Base-by-base conservation (phyloP, 1,139 yeast species). In the Magnusiomyces tetraspermus region DNA sequence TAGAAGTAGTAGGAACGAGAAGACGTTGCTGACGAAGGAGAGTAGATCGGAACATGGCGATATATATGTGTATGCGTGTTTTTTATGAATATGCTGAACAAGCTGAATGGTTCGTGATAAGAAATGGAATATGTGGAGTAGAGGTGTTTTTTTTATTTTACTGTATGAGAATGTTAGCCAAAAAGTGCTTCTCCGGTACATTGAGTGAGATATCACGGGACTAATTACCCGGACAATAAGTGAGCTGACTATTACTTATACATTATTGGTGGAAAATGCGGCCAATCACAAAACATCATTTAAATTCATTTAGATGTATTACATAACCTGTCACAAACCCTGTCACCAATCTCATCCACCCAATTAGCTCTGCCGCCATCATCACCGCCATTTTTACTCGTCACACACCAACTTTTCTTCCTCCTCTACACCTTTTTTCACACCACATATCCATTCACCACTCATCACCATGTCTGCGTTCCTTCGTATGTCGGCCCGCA, bases 1-100 rank as follows among this genome's bases (percentile, higher is more conserved):
- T 74, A n/a, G n/a, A n/a, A 21, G 72, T 71, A 60, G 68, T 71
- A 48, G 71, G 71, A 48, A 67, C 64, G 57, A 61, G 23, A 66
- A 77, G 61, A 77, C 75, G 44, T 36, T 48, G 50, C 22, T 50
- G 51, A 24, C 47, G 49, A 41, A 55, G 44, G 17, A 53, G 53
- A 26, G 50, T 33, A 24, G 57, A 42, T 50, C 53, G 44, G 43
- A 50, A 33, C 58, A 52, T 46, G 50, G 41, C 41, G 37, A 24
- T n/a, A n/a, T n/a, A n/a, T n/a, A n/a, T n/a, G n/a, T n/a, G n/a
- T n/a, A n/a, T n/a, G n/a, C n/a, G n/a, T n/a, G n/a, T n/a, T n/a
- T n/a, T n/a, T n/a, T n/a, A n/a, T n/a, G n/a, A n/a, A n/a, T n/a
- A n/a, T n/a, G n/a, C n/a, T n/a, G n/a, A n/a, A n/a, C n/a, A n/a